Base-by-base conservation (phyloP, 2,329 filamentous ascomycete genomes). In the Laburnicola sp. region DNA sequence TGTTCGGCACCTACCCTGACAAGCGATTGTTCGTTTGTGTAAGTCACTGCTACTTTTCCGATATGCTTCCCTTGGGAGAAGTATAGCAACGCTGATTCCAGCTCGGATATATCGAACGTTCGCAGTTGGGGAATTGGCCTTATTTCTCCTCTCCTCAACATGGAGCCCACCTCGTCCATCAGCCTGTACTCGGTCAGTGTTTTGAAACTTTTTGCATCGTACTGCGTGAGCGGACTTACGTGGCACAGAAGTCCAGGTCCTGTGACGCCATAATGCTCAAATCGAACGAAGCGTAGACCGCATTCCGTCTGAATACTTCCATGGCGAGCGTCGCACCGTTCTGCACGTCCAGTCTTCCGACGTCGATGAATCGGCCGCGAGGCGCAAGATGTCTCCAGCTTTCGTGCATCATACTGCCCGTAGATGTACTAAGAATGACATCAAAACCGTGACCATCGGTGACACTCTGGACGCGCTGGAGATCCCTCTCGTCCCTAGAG, bases 31-130 rank as follows among this genome's bases (percentile, higher is more conserved):
- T 36, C 39, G n/a, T 52, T 31, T 7, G 22, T 45, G 37, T 53
- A 53, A 4, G 58, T 51, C 6, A 76, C 54, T 9, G 76, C 71
- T 1, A 76, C 56, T 54, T 76, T 77, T 3, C 75, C 74, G 1
- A 69, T 67, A 42, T 75, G 72, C n/a, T 64, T 65, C 0, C 74
- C 70, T n/a, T 59, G 48, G 11, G 68, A 66, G 25, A 76, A 63
- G 42, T 57, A 57, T 5, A 59, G 37, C 32, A 75, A 57, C 0
- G 69, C 71, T 2, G 52, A 48, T 2, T 57, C 39, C 4, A 75
- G 54, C 0, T 73, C 46, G 3, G 40, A 26, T 6, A 57, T 51
- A 10, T 62, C 62, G 32, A 71, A 67, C 2, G 30, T 50, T 0
- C 56, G 50, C 35, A 66, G 42, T 6, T 6, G 36, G 10, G 34